Evolutionary conservation across 192 early-diverging fungal genomes (phyloP).

Genomic region (Coemansia sp.): DNA sequence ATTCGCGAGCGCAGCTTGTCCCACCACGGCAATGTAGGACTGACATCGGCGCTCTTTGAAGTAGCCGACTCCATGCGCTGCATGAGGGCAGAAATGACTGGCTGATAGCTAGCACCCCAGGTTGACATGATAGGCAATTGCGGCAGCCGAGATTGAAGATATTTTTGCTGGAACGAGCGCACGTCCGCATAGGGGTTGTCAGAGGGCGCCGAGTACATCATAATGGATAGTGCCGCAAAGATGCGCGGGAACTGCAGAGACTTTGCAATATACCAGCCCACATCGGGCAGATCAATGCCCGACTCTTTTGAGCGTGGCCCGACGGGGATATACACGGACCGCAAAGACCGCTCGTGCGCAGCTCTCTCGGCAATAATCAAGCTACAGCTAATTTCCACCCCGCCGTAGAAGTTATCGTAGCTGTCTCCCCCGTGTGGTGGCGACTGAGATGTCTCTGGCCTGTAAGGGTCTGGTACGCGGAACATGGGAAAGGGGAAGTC

Average conservation of each 20-base stretch:
- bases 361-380: constrained; percentile 44
- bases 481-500: constrained; percentile 56
- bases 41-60: constrained; percentile 50
- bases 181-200: constrained; percentile 1
- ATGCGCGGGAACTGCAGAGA: constrained; percentile 52
- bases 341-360: constrained; percentile 41
- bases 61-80: constrained; percentile 53
- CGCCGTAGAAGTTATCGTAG: constrained; percentile 45
- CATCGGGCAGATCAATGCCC: constrained; percentile 17
- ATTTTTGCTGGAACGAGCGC: constrained; percentile 14
- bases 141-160: constrained; percentile 18
- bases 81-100: constrained; percentile 52
- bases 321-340: constrained; percentile 43
- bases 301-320: constrained; percentile 36
- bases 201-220: constrained; percentile 40
- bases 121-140: constrained; percentile 49
- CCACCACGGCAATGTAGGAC: constrained; percentile 55
- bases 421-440: background rate
- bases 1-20: constrained; percentile 54
- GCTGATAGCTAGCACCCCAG: constrained; percentile 55
- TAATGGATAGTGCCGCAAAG: constrained; percentile 37
- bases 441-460: constrained; percentile 13
- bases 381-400: constrained; percentile 45
- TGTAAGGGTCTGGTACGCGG: constrained; percentile 49
- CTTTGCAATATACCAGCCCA: constrained; percentile 50